Conservation (phyloP, 164 flowering plant species). For the Paratinospora sagittata region DNA sequence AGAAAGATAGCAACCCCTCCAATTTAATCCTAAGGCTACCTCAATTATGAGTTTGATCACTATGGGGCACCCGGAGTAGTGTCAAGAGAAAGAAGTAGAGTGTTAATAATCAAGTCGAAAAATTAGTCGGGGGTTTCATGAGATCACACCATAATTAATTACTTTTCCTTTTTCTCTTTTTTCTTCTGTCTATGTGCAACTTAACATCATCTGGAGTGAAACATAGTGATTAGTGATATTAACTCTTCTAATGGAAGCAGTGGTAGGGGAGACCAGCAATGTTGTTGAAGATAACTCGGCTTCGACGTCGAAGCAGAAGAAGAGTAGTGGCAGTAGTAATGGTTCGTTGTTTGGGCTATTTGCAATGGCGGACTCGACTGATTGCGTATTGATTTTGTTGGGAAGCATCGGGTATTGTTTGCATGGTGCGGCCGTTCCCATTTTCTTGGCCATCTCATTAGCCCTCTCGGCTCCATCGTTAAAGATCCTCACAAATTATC, state of each 20-base stretch:
- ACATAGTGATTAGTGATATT: too few species aligned
- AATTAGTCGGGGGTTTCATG: too few species aligned
- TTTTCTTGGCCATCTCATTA: conserved; percentile 63
- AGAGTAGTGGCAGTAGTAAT: not conserved
- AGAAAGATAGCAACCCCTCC: too few species aligned
- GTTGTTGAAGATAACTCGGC: not conserved
- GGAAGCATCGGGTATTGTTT: conserved; percentile 57
- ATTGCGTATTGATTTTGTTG: conserved; percentile 52
- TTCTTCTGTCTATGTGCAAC: too few species aligned
- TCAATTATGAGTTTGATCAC: too few species aligned
- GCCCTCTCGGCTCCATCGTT: conserved; percentile 49
- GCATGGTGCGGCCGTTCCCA: conserved; percentile 69
- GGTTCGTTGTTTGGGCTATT: conserved; percentile 44
- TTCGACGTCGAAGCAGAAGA: not conserved
- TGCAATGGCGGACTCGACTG: conserved; percentile 49
- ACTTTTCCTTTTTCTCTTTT: too few species aligned
- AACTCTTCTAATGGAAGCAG: not conserved
- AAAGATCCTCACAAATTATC: conserved; percentile 34
- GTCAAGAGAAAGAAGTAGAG: too few species aligned
- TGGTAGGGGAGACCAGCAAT: not conserved
- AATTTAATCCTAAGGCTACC: too few species aligned
- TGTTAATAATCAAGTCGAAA: too few species aligned
- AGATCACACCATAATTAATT: too few species aligned
- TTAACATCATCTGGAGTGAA: too few species aligned
- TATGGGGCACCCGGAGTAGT: too few species aligned